These are phyloP conservation scores for Yarrowia osloensis DNA, from an alignment of 805 yeast genomes.

Conservation along the genomic window DNA sequence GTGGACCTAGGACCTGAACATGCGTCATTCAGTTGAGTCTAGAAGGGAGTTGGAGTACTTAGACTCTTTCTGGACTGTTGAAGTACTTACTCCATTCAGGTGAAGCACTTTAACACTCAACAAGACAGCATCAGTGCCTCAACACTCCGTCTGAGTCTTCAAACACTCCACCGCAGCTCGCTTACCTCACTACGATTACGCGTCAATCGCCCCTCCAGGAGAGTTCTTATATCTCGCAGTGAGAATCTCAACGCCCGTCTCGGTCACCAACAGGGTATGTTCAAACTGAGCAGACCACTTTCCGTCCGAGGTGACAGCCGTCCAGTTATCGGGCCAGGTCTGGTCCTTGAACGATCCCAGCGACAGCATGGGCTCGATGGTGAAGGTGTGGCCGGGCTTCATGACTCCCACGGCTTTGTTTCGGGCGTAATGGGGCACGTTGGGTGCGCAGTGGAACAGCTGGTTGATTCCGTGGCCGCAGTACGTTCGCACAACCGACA, in stretches of 20 bases:
- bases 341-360: slow-evolving; percentile 77
- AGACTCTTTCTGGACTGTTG: too few relatives aligned
- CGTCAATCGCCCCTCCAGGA: slow-evolving; percentile 70
- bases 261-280: slow-evolving; percentile 90
- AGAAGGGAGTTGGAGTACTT: too few relatives aligned
- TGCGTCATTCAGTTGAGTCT: too few relatives aligned
- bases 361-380: slow-evolving; percentile 96
- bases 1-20: too few relatives aligned
- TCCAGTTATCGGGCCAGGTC: slow-evolving; percentile 98
- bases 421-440: slow-evolving; percentile 89
- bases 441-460: slow-evolving; percentile 89
- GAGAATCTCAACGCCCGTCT: slow-evolving; percentile 86
- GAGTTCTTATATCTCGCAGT: slow-evolving; percentile 77
- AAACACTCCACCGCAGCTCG: too few relatives aligned
- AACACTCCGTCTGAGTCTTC: too few relatives aligned
- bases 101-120: too few relatives aligned
- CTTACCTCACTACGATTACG: too few relatives aligned
- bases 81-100: too few relatives aligned
- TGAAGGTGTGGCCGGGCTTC: slow-evolving; percentile 94
- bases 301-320: slow-evolving; percentile 89
- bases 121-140: too few relatives aligned
- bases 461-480: slow-evolving; percentile 92
- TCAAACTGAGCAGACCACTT: slow-evolving; percentile 87
- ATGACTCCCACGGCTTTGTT: slow-evolving; percentile 92
- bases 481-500: slow-evolving; percentile 86